Conservation (phyloP, 225 moss, liverwort and hornwort species). For the Anthoceros angustus region DNA sequence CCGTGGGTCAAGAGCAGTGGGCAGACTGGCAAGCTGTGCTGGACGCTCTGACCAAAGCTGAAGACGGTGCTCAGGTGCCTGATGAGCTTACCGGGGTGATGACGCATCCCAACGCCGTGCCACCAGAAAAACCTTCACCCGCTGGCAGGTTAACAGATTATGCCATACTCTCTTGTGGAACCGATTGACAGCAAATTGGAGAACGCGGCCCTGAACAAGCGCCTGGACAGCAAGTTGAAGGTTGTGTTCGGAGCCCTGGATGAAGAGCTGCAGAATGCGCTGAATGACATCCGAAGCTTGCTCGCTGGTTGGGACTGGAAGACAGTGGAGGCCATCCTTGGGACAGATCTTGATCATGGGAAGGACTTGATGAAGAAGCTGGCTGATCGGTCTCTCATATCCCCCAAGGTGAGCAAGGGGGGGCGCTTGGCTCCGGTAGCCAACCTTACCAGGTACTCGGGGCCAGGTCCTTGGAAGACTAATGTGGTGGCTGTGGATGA, state of each 20-base stretch:
- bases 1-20: no score
- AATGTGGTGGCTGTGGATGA: background rate
- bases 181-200: background rate
- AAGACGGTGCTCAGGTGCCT: background rate
- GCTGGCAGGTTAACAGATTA: no score
- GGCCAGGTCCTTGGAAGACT: slow-evolving; percentile 1
- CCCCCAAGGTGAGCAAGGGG: background rate
- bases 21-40: background rate
- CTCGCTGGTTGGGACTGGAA: background rate
- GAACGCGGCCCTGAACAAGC: background rate
- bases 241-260: background rate
- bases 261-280: background rate
- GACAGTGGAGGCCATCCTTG: background rate
- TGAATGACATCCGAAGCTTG: background rate
- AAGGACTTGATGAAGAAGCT: background rate
- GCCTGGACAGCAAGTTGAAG: background rate
- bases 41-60: background rate
- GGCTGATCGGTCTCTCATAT: background rate
- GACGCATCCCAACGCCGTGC: no score
- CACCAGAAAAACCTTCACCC: no score
- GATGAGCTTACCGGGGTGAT: no score
- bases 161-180: background rate
- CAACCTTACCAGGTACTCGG: background rate
- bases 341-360: background rate
- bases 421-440: background rate